Conservation (phyloP, 306 rosid species). For the Gastrolobium bilobum region DNA sequence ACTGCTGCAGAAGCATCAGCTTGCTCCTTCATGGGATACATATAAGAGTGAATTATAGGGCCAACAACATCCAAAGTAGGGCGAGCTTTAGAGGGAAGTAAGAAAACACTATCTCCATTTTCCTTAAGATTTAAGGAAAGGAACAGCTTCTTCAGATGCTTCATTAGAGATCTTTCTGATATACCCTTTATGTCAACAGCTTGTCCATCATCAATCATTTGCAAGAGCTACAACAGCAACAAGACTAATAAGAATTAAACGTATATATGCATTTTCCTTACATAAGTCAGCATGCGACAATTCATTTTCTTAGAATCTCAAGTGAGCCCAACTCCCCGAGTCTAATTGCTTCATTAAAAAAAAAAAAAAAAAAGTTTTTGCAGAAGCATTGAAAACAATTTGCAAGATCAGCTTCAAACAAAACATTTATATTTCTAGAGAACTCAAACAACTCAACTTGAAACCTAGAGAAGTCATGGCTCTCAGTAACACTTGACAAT, state of each 20-base stretch:
- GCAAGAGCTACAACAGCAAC: constrained; percentile 68
- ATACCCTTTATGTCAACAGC: constrained; percentile 93
- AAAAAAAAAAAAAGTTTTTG: background rate
- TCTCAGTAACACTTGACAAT: background rate
- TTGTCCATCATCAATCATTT: constrained; percentile 94
- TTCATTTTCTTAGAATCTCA: too few species aligned
- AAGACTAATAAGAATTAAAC: constrained; percentile 15
- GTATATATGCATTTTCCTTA: constrained; percentile 20
- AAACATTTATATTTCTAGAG: background rate
- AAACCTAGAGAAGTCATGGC: background rate
- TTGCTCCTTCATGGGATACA: constrained; percentile 48
- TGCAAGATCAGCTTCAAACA: background rate
- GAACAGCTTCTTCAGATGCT: constrained; percentile 79
- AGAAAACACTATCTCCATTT: constrained; percentile 74
- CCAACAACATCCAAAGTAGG: constrained; percentile 86
- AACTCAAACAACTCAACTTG: background rate
- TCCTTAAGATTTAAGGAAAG: constrained; percentile 75
- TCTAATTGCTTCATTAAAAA: background rate
- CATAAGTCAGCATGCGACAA: background rate
- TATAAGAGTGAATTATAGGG: constrained; percentile 58
- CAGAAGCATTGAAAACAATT: background rate
- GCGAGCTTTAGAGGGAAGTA: constrained; percentile 68
- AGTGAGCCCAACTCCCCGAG: background rate
- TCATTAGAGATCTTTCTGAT: constrained; percentile 71
- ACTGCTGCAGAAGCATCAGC: constrained; percentile 42